Evolutionary conservation across 1,284 basidiomycete genomes (phyloP).

Genomic region (Farysia itapuensis): DNA sequence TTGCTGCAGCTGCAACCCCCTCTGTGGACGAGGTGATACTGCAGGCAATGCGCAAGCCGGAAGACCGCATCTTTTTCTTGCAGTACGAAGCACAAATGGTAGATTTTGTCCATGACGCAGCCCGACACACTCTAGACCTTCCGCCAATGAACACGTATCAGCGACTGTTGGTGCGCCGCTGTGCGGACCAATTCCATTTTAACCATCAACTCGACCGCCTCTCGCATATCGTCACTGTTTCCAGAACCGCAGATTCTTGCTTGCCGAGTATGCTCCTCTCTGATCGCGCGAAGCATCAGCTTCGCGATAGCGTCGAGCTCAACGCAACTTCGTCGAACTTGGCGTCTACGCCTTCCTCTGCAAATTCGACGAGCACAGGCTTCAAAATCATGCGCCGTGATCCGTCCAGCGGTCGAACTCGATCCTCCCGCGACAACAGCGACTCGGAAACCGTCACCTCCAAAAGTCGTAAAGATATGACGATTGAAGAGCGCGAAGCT

Average conservation of each 20-base stretch:
- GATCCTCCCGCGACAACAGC: conserved; percentile 4
- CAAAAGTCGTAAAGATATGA: conserved; percentile 45
- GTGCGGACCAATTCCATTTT: conserved; percentile 41
- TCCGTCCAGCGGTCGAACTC: conserved; percentile 8
- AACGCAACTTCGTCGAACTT: conserved; percentile 1
- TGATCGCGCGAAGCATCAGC: too few species aligned
- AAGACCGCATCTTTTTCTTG: conserved; percentile 46
- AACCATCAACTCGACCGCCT: conserved; percentile 29
- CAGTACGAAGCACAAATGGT: conserved; percentile 43
- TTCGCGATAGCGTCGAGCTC: conserved; percentile 8
- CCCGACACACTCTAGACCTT: conserved; percentile 22
- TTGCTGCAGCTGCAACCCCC: too few species aligned
- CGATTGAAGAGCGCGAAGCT: conserved; percentile 49
- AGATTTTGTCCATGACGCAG: conserved; percentile 13
- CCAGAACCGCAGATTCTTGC: conserved; percentile 13
- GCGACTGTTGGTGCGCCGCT: conserved; percentile 38
- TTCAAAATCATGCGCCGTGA: conserved; percentile 46
- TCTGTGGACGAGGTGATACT: conserved; percentile 36
- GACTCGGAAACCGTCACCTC: conserved; percentile 10
- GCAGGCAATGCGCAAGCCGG: conserved; percentile 34
- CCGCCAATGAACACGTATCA: conserved; percentile 50
- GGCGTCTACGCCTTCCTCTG: neutral
- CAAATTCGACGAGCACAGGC: neutral
- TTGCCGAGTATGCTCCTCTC: conserved; percentile 21
- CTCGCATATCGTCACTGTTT: conserved; percentile 39